Evolutionary conservation across 495 filamentous ascomycete species (phyloP), one percentile per base, ranked within the genome.

Genomic region (Monascus purpureus): DNA sequence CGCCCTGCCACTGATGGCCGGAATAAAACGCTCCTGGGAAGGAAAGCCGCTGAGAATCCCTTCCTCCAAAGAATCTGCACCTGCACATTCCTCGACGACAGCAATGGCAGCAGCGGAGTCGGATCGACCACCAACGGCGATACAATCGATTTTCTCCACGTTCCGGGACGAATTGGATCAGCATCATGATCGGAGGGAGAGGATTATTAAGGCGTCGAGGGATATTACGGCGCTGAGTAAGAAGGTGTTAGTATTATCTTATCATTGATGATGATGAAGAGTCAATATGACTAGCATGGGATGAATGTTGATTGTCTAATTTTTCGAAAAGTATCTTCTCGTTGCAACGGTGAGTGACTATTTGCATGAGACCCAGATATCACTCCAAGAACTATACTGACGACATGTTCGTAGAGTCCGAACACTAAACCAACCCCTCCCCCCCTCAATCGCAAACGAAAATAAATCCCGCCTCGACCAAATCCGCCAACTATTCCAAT

Each of bases 171-270:
- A 95, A 53, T 67, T 97, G 5, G 92, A 96, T 47, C 75, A 85
- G 53, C 88, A 97, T 49, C 82, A 97, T 41, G 92, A 94, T 56
- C 75, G 88, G 8, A 74, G 90, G 22, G 86, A 93, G 55, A 71
- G 80, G 16, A 70, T 94, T 34, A 82, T 88, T 37, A 96, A 95
- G 57, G 74, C 74, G 1, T 85, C 80, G 9, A 65, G 88, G 25
- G 90, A 96, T 57, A 78, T 96, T 38, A 97, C 92, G 6, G 86
- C 82, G 0, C 51, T 82, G 25, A 93, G 85, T 59, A 97, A 97
- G 68, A 96, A 96, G 65, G 92, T 95, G 90, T 93, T 56, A 61
- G 61, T 33, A 17, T 37, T 11, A 29, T 14, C 9, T 2, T 13
- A 12, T 29, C 18, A 24, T 19, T 11, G 8, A 12, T 6, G 19